Conservation (phyloP, 768 basidiomycete genomes). For the Chlorophyllum brunneum region DNA sequence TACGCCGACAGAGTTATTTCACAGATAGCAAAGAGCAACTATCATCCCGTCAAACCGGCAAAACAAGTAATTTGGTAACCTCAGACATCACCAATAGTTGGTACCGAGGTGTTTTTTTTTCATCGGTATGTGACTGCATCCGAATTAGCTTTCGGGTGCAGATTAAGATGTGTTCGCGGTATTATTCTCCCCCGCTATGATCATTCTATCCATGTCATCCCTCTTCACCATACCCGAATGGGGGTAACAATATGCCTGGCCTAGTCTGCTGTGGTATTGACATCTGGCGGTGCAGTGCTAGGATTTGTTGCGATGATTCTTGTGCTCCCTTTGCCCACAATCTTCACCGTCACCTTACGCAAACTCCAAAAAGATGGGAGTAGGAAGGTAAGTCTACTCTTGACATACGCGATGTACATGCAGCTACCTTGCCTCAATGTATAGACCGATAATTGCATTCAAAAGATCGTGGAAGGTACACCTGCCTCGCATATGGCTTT, state of each 20-base stretch:
- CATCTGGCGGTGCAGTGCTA: not conserved
- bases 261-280: not conserved
- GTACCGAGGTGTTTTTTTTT: conserved; percentile 26
- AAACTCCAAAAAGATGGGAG: conserved; percentile 43
- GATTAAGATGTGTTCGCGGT: conserved; percentile 16
- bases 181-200: conserved; percentile 37
- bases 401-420: too few species aligned
- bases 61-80: conserved; percentile 73
- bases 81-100: conserved; percentile 49
- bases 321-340: not conserved
- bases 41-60: conserved; percentile 57
- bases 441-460: conserved; percentile 52
- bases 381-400: conserved; percentile 35
- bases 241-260: conserved; percentile 26
- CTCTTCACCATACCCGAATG: conserved; percentile 43
- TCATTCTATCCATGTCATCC: conserved; percentile 37
- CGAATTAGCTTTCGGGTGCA: not conserved
- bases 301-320: not conserved
- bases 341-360: not conserved
- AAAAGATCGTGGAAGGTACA: conserved; percentile 57
- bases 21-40: conserved; percentile 14
- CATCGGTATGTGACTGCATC: conserved; percentile 17
- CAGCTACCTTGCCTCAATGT: too few species aligned
- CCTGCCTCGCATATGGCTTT: not conserved
- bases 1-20: conserved; percentile 3